Evolutionary conservation across 73 alveolate species (phyloP).

Genomic region (Paramecium caudatum): DNA sequence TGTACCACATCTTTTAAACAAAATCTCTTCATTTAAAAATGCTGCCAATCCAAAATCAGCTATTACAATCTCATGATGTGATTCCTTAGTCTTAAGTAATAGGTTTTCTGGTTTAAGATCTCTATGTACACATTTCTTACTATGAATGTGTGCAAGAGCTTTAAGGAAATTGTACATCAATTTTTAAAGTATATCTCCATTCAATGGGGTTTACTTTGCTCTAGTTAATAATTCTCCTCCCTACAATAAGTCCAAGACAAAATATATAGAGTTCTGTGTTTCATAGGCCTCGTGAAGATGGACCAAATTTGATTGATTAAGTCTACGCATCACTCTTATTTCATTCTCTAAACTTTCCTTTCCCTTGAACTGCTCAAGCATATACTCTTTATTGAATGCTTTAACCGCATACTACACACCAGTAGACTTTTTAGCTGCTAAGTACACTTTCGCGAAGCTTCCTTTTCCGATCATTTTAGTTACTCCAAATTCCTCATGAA

Average conservation of each 20-base stretch:
- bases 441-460: slow-evolving; percentile 72
- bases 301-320: slow-evolving; percentile 59
- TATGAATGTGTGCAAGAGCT: slow-evolving; percentile 64
- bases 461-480: slow-evolving; percentile 77
- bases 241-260: slow-evolving; percentile 68
- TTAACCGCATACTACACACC: slow-evolving; percentile 68
- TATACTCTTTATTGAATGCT: slow-evolving; percentile 76
- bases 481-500: slow-evolving; percentile 74
- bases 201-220: background rate
- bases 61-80: slow-evolving; percentile 59
- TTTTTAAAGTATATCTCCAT: background rate
- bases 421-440: slow-evolving; percentile 68
- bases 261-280: slow-evolving; percentile 71
- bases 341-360: slow-evolving; percentile 75
- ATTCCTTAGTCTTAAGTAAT: slow-evolving; percentile 44
- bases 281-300: slow-evolving; percentile 70
- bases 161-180: slow-evolving; percentile 70
- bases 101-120: slow-evolving; percentile 75
- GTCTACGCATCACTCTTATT: slow-evolving; percentile 69
- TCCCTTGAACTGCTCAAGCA: slow-evolving; percentile 70
- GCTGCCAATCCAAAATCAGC: slow-evolving; percentile 78
- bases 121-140: slow-evolving; percentile 60
- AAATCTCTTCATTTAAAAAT: slow-evolving; percentile 49
- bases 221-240: slow-evolving; percentile 75
- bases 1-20: slow-evolving; percentile 76